Evolutionary conservation across 805 yeast genomes (phyloP).

Genomic region (Candida rishiriensis): DNA sequence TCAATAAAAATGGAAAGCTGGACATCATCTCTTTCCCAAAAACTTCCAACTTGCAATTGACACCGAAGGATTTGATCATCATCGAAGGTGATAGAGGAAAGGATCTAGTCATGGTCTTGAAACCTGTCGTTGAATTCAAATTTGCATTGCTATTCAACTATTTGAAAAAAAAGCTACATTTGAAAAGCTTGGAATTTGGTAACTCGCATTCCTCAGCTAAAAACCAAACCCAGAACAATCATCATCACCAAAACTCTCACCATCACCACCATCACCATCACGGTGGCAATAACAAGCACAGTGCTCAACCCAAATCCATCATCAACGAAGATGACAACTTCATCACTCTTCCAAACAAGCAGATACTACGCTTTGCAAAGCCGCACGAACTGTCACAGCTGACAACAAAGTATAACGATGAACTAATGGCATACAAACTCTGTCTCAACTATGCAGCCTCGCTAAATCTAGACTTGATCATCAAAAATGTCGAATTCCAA

Average conservation of each 20-base stretch:
- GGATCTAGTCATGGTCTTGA: slow-evolving; percentile 68
- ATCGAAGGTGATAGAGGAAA: slow-evolving; percentile 85
- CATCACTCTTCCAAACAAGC: slow-evolving; percentile 72
- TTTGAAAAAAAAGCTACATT: slow-evolving; percentile 67
- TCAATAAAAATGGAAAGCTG: slow-evolving; percentile 41
- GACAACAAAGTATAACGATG: slow-evolving; percentile 63
- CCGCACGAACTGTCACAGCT: slow-evolving; percentile 63
- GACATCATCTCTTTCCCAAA: slow-evolving; percentile 67
- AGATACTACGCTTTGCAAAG: slow-evolving; percentile 71
- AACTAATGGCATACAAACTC: slow-evolving; percentile 63
- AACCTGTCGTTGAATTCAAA: slow-evolving; percentile 57
- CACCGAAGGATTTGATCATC: slow-evolving; percentile 62
- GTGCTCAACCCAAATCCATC: slow-evolving; percentile 22
- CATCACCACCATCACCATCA: slow-evolving; percentile 8
- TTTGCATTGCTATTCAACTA: slow-evolving; percentile 70
- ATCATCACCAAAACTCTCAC: slow-evolving; percentile 14
- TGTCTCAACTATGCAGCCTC: slow-evolving; percentile 44
- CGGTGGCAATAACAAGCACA: slow-evolving; percentile 13
- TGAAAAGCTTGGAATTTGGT: slow-evolving; percentile 43
- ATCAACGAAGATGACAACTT: slow-evolving; percentile 56
- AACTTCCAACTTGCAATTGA: slow-evolving; percentile 55
- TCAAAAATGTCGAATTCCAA: slow-evolving; percentile 76
- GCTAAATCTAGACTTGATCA: slow-evolving; percentile 45
- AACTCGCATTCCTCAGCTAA: slow-evolving; percentile 21
- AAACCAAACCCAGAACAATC: slow-evolving; percentile 20